Percentiles rank a stretch among this genome's conserved stretches.
Evolutionary conservation across 2,329 filamentous ascomycete species (phyloP).

Genomic region (Neofusicoccum laricinum): DNA sequence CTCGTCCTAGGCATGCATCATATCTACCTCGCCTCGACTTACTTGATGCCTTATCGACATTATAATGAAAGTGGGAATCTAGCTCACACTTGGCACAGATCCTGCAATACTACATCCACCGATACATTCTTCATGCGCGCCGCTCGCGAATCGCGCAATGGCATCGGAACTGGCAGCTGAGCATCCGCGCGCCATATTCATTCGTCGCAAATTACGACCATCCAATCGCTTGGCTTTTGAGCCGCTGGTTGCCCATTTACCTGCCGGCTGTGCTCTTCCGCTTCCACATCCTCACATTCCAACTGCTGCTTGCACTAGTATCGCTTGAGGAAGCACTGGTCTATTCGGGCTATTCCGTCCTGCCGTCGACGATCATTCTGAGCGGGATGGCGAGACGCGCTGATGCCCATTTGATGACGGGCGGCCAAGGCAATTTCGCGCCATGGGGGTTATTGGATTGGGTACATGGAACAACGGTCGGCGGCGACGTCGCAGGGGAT

Average conservation of each 20-base stretch:
- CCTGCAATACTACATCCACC: conserved; percentile 72
- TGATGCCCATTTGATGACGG: conserved; percentile 58
- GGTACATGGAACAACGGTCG: conserved; percentile 37
- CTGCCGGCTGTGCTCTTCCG: conserved; percentile 63
- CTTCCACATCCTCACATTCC: conserved; percentile 70
- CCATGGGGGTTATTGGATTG: conserved; percentile 56
- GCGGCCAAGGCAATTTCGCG: conserved; percentile 59
- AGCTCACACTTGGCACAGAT: conserved; percentile 39
- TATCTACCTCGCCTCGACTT: background rate
- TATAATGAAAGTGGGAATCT: background rate
- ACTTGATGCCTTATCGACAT: background rate
- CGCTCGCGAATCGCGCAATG: conserved; percentile 29
- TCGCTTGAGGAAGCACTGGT: conserved; percentile 66
- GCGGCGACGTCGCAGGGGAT: conserved; percentile 59
- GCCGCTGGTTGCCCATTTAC: conserved; percentile 64
- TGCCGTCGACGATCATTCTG: conserved; percentile 55
- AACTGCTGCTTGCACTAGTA: conserved; percentile 60
- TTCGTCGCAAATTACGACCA: conserved; percentile 67
- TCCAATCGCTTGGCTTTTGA: conserved; percentile 61
- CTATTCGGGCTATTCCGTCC: conserved; percentile 64
- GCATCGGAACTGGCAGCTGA: conserved; percentile 51
- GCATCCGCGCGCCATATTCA: conserved; percentile 46
- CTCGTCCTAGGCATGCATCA: background rate
- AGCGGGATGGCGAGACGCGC: conserved; percentile 55
- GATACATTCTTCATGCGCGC: conserved; percentile 60